Evolutionary conservation across 306 rosid genomes (phyloP).

Genomic region (Trichosanthes truncata): DNA sequence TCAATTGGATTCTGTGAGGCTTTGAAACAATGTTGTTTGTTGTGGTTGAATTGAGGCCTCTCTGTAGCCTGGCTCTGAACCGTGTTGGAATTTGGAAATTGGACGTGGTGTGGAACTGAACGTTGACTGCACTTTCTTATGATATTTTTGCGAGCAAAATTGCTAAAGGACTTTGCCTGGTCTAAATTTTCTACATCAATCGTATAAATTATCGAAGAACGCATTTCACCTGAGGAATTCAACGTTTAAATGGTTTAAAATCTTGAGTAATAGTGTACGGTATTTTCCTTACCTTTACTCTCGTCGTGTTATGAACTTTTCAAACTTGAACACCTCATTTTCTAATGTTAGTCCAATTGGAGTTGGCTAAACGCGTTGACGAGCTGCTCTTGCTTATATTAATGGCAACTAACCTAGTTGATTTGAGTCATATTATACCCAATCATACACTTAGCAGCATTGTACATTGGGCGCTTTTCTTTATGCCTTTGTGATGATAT

Average conservation of each 20-base stretch:
- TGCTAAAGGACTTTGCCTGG: background rate
- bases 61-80: background rate
- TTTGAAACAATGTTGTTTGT: background rate
- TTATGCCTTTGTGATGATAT: background rate
- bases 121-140: background rate
- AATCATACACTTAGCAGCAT: background rate
- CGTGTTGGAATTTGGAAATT: background rate
- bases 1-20: background rate
- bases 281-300: background rate
- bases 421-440: background rate
- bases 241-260: background rate
- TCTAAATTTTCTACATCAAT: background rate
- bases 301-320: background rate
- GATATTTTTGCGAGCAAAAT: background rate
- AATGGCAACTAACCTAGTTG: background rate
- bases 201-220: background rate
- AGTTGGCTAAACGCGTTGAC: background rate
- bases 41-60: background rate
- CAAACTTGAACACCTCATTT: background rate
- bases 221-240: background rate
- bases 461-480: background rate
- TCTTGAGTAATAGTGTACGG: background rate
- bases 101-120: background rate
- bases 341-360: background rate
- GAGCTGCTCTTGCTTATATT: background rate